Evolutionary conservation across 352 stramenopile genomes (phyloP).

Genomic region (Poterioochromonas sp.): DNA sequence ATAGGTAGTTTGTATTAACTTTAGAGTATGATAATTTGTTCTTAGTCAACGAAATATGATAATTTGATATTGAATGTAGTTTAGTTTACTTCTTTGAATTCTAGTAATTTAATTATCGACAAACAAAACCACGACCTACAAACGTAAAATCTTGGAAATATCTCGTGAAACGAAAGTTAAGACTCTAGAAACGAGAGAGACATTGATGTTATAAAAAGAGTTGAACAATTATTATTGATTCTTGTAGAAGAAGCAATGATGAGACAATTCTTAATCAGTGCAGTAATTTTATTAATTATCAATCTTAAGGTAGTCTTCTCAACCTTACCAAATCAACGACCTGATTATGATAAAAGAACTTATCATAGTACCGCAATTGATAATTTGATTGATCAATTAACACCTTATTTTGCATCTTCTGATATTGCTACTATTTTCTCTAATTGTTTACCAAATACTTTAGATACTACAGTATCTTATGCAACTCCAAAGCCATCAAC

Average conservation of each 20-base stretch:
- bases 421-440: conserved; percentile 39
- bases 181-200: no score
- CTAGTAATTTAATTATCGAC: no score
- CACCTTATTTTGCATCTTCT: conserved; percentile 36
- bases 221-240: no score
- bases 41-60: no score
- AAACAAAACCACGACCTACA: no score
- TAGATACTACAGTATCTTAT: conserved; percentile 45
- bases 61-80: no score
- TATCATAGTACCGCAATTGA: conserved; percentile 39
- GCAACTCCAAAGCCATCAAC: conserved; percentile 3
- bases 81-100: no score
- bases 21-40: no score
- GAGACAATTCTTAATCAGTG: neutral
- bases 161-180: no score
- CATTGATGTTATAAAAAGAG: no score
- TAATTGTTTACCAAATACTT: conserved; percentile 44
- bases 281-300: neutral
- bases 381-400: conserved; percentile 37
- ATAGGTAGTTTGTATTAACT: no score
- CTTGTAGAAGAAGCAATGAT: neutral
- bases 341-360: conserved; percentile 35
- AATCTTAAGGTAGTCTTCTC: neutral
- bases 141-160: no score
- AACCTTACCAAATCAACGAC: conserved; percentile 14